Base-by-base conservation (phyloP, 768 basidiomycete genomes). In the Hypholoma fasciculare region DNA sequence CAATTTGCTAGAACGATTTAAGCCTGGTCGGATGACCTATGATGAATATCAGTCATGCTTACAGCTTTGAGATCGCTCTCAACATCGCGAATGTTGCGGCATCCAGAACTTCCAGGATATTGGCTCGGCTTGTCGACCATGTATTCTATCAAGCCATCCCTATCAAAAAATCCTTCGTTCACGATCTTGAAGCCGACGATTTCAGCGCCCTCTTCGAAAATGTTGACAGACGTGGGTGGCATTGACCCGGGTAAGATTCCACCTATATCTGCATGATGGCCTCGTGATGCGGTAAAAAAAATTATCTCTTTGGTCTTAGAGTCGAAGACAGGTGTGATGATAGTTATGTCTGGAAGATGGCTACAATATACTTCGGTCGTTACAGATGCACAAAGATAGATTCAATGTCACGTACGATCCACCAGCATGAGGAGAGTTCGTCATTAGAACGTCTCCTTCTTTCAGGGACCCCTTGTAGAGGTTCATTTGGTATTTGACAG, bases 181-280 rank as follows among this genome's bases (percentile, higher is more conserved):
- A 98, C 96, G 59, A 98, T 86, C 73, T 96, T 97, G 81, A 97
- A 92, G 69, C 89, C 89, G 64, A 87, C 83, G 51, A 98, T 89
- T 65, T 94, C 84, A 0, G 96, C 96, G 17, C 96, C 96, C 70
- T 98, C 96, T 70, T 98, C 91, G 65, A 92, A 96, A 44, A 97
- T 89, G 60, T 84, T 94, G 62, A 89, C 88, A 11, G 89, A 90
- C 2, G 92, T 94, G 0, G 96, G 95, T 0, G 96, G 96, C 96
- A 98, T 98, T 38, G 91, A 94, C 1, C 92, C 94, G 6, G 95
- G 93, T 2, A 94, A 78, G 61, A 96, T 95, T 0, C 94, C 94
- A 1, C 94, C 94, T 60, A 95, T 91, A 74, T 96, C 94, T 4
- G 94, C 93, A 72, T 97, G 95, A 69, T 98, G 95, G 0, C 93